phyloP scores from a whole-genome alignment of 2,329 filamentous ascomycete species.

The Arthroderma sp. region DNA sequence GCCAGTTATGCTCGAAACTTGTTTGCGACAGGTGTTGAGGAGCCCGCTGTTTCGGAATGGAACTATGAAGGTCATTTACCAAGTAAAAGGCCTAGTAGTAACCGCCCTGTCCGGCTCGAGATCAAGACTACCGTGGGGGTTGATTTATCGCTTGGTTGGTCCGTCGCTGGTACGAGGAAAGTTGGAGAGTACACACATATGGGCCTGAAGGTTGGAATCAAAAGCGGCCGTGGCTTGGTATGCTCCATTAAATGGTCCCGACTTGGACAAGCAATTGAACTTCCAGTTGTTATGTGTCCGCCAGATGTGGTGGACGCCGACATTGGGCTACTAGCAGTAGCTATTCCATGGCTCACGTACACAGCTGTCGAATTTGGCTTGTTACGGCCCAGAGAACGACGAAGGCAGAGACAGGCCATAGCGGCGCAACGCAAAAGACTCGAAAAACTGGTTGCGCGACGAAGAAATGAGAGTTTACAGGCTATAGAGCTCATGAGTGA shows the following conservation, averaged over 20 bases:
- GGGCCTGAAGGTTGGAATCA: slow-evolving; percentile 27
- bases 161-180: slow-evolving; percentile 22
- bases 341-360: slow-evolving; percentile 28
- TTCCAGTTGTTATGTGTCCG: slow-evolving; percentile 28
- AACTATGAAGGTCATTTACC: slow-evolving; percentile 27
- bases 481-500: slow-evolving; percentile 29
- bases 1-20: slow-evolving; percentile 25
- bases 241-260: slow-evolving; percentile 28
- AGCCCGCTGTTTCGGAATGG: slow-evolving; percentile 26
- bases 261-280: slow-evolving; percentile 26
- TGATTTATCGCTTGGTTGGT: slow-evolving; percentile 22
- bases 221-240: slow-evolving; percentile 21
- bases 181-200: slow-evolving; percentile 27
- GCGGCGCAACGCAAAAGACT: slow-evolving; percentile 25
- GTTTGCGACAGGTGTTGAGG: slow-evolving; percentile 23
- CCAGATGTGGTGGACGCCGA: slow-evolving; percentile 21
- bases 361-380: slow-evolving; percentile 29
- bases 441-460: slow-evolving; percentile 22
- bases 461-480: slow-evolving; percentile 24
- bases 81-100: slow-evolving; percentile 16
- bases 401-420: slow-evolving; percentile 21
- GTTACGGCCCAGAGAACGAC: slow-evolving; percentile 26
- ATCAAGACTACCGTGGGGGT: slow-evolving; percentile 16
- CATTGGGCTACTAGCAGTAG: slow-evolving; percentile 22
- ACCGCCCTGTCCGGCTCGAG: slow-evolving; percentile 24